Conservation (phyloP, 192 early-diverging fungal species). For the Anaeromyces robustus region DNA sequence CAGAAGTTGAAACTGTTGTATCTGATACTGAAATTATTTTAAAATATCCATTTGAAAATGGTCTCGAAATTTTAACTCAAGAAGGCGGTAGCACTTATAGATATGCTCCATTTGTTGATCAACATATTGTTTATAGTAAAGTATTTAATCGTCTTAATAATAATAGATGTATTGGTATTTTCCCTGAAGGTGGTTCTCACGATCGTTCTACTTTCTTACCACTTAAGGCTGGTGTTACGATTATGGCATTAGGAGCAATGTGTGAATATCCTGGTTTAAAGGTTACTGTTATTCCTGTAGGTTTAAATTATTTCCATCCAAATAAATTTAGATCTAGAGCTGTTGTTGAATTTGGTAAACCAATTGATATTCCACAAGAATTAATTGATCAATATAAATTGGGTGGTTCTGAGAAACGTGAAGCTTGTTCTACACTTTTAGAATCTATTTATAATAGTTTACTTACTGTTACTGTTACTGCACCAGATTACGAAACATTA, state of each 20-base stretch:
- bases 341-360: constrained; percentile 93
- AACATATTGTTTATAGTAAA: constrained; percentile 65
- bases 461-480: constrained; percentile 80
- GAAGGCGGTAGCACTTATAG: constrained; percentile 42
- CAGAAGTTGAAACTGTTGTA: constrained; percentile 59
- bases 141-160: constrained; percentile 64
- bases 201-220: constrained; percentile 93
- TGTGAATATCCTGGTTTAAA: constrained; percentile 64
- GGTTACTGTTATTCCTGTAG: constrained; percentile 83
- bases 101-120: constrained; percentile 69
- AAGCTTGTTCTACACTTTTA: constrained; percentile 67
- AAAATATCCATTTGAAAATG: constrained; percentile 56
- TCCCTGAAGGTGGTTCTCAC: constrained; percentile 96
- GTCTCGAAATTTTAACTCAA: constrained; percentile 43
- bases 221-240: constrained; percentile 58
- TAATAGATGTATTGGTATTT: constrained; percentile 80
- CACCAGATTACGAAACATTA: constrained; percentile 79
- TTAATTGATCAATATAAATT: constrained; percentile 66
- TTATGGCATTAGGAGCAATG: constrained; percentile 81
- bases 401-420: constrained; percentile 69
- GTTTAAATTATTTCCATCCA: constrained; percentile 93
- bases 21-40: constrained; percentile 69
- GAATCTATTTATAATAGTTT: constrained; percentile 61
- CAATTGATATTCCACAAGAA: constrained; percentile 60
- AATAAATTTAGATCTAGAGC: constrained; percentile 83